phyloP scores from a whole-genome alignment of 1,284 basidiomycete species.

The Gomphus sp. region DNA sequence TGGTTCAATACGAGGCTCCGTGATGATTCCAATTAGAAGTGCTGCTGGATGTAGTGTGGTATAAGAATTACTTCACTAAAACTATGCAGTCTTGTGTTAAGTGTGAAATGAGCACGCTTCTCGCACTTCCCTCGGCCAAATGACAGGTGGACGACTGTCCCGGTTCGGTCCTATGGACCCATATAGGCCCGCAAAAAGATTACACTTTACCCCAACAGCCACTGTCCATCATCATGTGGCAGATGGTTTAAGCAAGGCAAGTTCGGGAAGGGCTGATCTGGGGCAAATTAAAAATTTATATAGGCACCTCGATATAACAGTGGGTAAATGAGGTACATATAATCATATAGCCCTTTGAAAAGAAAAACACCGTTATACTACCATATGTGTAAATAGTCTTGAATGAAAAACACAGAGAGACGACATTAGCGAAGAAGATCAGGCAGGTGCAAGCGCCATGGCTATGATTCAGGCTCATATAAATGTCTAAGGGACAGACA shows the following conservation, averaged over 20 bases:
- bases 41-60: background rate
- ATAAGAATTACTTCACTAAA: background rate
- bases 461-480: conserved; percentile 9
- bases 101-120: background rate
- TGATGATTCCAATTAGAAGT: background rate
- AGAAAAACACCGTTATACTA: background rate
- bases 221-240: background rate
- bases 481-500: conserved; percentile 4
- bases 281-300: background rate
- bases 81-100: background rate
- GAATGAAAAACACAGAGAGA: background rate
- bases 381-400: background rate
- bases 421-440: background rate
- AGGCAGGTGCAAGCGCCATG: background rate
- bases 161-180: background rate
- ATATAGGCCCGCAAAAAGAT: background rate
- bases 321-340: background rate
- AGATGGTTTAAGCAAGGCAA: background rate
- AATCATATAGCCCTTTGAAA: background rate
- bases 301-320: background rate
- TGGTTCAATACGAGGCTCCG: background rate
- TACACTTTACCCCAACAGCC: background rate
- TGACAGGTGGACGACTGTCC: background rate
- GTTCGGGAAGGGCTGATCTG: background rate
- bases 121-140: background rate